Conservation (phyloP, 495 filamentous ascomycete genomes). For the Cladorrhinum samala region DNA sequence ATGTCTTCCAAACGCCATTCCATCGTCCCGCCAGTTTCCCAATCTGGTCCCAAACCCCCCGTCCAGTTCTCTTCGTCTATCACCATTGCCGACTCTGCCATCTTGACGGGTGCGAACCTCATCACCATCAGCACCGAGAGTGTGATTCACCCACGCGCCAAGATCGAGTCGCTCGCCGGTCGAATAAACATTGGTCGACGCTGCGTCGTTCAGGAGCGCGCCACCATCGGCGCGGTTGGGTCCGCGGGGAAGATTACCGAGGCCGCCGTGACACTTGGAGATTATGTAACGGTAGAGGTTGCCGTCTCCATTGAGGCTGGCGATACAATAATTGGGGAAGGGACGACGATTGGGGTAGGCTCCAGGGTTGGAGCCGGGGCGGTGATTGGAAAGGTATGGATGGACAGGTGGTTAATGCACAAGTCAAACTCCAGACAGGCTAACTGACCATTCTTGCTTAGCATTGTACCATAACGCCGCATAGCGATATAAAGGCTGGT, state of each 20-base stretch:
- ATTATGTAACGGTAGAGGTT: constrained; percentile 55
- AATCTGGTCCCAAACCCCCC: constrained; percentile 53
- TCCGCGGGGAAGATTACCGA: constrained; percentile 20
- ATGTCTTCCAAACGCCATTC: constrained; percentile 46
- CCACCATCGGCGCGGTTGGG: constrained; percentile 47
- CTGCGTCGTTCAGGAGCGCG: constrained; percentile 72
- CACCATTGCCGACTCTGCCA: constrained; percentile 68
- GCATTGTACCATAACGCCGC: constrained; percentile 48
- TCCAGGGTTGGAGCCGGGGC: constrained; percentile 54
- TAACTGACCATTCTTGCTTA: constrained; percentile 28
- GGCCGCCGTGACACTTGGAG: constrained; percentile 45
- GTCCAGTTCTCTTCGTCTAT: constrained; percentile 62
- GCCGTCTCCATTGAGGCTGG: constrained; percentile 55
- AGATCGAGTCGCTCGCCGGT: constrained; percentile 61
- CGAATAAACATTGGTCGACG: constrained; percentile 65
- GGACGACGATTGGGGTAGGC: constrained; percentile 55
- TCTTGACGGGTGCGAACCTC: constrained; percentile 63
- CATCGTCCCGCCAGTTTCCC: constrained; percentile 37
- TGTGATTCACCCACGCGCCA: constrained; percentile 76
- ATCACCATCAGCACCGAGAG: constrained; percentile 65
- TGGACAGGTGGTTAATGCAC: neutral
- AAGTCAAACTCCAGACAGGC: neutral
- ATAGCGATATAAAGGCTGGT: constrained; percentile 44
- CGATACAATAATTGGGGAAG: constrained; percentile 55
- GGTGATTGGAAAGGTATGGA: constrained; percentile 57